Conservation (phyloP, 768 basidiomycete species). For the Trametes cinnabarina region DNA sequence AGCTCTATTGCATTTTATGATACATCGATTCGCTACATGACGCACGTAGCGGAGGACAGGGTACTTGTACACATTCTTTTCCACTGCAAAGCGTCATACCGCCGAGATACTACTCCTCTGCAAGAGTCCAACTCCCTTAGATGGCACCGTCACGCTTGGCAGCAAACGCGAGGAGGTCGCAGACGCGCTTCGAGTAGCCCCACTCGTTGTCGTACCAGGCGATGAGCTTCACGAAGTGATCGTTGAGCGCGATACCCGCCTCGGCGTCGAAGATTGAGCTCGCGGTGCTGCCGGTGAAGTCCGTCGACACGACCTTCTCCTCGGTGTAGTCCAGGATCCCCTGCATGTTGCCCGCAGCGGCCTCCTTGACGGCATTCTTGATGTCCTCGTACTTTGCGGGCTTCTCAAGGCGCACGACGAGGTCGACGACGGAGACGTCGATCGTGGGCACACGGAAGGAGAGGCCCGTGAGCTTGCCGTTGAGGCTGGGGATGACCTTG, state of each 20-base stretch:
- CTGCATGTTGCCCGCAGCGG: constrained; percentile 66
- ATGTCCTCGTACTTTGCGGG: constrained; percentile 83
- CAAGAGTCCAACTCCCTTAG: constrained; percentile 10
- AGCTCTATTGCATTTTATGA: constrained; percentile 14
- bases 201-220: constrained; percentile 95
- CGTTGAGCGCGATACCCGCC: constrained; percentile 91
- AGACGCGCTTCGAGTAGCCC: constrained; percentile 92
- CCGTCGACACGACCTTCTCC: constrained; percentile 89
- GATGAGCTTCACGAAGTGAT: constrained; percentile 94
- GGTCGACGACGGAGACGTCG: constrained; percentile 97
- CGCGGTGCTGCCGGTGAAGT: constrained; percentile 76
- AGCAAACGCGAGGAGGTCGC: constrained; percentile 81
- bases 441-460: constrained; percentile 96
- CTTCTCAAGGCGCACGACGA: constrained; percentile 91
- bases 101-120: not conserved
- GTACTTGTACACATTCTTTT: constrained; percentile 10
- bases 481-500: constrained; percentile 93
- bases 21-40: constrained; percentile 14
- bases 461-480: constrained; percentile 98
- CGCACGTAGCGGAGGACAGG: constrained; percentile 5
- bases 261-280: constrained; percentile 93
- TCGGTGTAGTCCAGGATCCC: constrained; percentile 90
- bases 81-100: constrained; percentile 2
- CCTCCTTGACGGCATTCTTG: constrained; percentile 80
- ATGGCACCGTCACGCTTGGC: constrained; percentile 64